Conservation (phyloP, 805 yeast genomes). For the Yarrowia hollandica region DNA sequence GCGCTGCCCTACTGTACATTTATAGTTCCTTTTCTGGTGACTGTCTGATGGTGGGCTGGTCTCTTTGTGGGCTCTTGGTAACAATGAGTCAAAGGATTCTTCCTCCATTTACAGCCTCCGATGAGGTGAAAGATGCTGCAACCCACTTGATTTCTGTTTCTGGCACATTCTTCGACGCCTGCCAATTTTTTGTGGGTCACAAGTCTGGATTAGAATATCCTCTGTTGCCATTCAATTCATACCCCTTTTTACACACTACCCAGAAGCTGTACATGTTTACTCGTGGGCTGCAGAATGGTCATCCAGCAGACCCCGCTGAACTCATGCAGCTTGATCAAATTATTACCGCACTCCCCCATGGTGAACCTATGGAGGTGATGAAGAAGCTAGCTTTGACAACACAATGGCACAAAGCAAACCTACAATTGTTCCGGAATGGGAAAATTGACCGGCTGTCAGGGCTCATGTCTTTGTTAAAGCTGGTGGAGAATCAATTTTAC, state of each 20-base stretch:
- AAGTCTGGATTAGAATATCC: conserved; percentile 5
- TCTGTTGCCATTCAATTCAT: neutral
- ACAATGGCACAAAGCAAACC: conserved; percentile 11
- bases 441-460: neutral
- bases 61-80: conserved; percentile 23
- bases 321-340: neutral
- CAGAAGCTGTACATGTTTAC: neutral
- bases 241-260: conserved; percentile 10
- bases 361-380: neutral
- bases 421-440: neutral
- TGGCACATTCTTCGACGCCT: conserved; percentile 14
- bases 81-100: conserved; percentile 8
- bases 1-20: conserved; percentile 5
- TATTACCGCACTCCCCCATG: neutral
- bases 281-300: neutral
- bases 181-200: conserved; percentile 20
- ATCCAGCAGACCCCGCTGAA: neutral
- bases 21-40: conserved; percentile 14
- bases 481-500: conserved; percentile 1
- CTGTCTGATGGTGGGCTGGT: conserved; percentile 25
- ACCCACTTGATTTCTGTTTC: conserved; percentile 6
- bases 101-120: conserved; percentile 3
- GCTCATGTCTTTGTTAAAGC: neutral
- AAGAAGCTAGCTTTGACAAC: conserved; percentile 5
- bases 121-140: conserved; percentile 1